Conservation (phyloP, 1,284 basidiomycete genomes). For the Crocinoboletus sp. region DNA sequence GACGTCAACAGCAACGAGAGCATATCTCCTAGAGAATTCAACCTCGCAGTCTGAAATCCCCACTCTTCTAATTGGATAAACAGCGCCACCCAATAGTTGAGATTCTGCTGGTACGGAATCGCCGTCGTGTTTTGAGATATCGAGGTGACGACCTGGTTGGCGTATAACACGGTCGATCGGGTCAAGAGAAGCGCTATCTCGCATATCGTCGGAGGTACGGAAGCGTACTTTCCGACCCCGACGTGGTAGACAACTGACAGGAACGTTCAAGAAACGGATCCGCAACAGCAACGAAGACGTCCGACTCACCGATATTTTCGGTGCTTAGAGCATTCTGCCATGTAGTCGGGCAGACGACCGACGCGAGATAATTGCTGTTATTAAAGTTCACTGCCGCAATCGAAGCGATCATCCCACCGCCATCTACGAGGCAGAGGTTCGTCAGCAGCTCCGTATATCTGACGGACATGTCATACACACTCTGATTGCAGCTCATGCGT, state of each 20-base stretch:
- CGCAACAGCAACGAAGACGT: background rate
- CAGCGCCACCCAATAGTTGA: constrained; percentile 2
- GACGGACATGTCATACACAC: background rate
- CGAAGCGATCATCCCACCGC: background rate
- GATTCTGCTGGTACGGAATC: constrained; percentile 4
- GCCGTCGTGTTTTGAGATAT: background rate
- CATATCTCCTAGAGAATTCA: constrained; percentile 8
- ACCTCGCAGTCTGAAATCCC: constrained; percentile 2
- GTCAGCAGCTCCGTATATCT: background rate
- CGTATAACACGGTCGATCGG: constrained; percentile 3
- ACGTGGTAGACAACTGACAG: constrained; percentile 5
- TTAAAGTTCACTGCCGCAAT: constrained; percentile 3
- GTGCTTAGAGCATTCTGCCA: background rate
- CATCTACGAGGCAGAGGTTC: background rate
- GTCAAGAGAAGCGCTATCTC: constrained; percentile 5
- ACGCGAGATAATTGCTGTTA: constrained; percentile 5
- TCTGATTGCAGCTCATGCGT: constrained; percentile 4
- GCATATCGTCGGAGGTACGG: constrained; percentile 4
- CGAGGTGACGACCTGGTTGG: background rate
- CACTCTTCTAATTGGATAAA: background rate
- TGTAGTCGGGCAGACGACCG: constrained; percentile 1
- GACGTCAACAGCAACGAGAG: background rate
- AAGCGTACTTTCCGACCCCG: constrained; percentile 2
- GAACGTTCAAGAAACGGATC: background rate
- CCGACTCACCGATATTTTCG: background rate